Evolutionary conservation across 2,329 filamentous ascomycete genomes (phyloP).

Genomic region (Ophioceras dolichostomum): DNA sequence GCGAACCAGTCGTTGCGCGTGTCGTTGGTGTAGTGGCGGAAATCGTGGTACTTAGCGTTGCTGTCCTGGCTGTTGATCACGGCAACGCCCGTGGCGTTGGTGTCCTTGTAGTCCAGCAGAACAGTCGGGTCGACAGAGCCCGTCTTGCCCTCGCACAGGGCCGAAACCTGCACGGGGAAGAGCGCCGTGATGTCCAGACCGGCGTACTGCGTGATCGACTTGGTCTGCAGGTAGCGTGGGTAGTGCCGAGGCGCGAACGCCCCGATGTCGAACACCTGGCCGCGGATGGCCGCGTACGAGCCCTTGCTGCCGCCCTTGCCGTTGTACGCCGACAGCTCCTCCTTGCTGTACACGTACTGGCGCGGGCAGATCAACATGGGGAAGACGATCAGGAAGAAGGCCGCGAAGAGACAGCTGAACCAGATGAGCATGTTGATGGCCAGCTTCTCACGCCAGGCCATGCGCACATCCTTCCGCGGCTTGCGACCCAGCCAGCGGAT

Average conservation of each 20-base stretch:
- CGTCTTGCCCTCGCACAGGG: slow-evolving; percentile 69
- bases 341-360: slow-evolving; percentile 73
- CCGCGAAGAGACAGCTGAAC: slow-evolving; percentile 63
- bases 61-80: slow-evolving; percentile 54
- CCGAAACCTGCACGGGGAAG: slow-evolving; percentile 90
- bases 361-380: slow-evolving; percentile 81
- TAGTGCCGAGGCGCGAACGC: slow-evolving; percentile 68
- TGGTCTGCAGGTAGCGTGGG: slow-evolving; percentile 49
- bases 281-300: slow-evolving; percentile 73
- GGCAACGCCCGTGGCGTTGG: slow-evolving; percentile 59
- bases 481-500: slow-evolving; percentile 71
- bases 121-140: slow-evolving; percentile 56
- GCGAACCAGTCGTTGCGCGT: slow-evolving; percentile 83
- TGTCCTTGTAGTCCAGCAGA: slow-evolving; percentile 70
- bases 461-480: slow-evolving; percentile 81
- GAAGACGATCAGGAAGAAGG: slow-evolving; percentile 77
- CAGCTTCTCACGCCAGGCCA: slow-evolving; percentile 93
- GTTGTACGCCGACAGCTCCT: slow-evolving; percentile 62
- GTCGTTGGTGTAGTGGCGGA: slow-evolving; percentile 73
- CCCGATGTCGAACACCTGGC: slow-evolving; percentile 75
- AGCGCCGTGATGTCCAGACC: slow-evolving; percentile 77
- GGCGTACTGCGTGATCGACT: slow-evolving; percentile 64
- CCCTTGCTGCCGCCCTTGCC: slow-evolving; percentile 50
- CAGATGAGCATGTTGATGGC: slow-evolving; percentile 98
- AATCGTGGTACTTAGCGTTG: slow-evolving; percentile 83